A percentile compares a stretch with the other conserved stretches of the same genome.
phyloP scores from a whole-genome alignment of 2,329 filamentous ascomycete species.

The Aspergillus sp. region DNA sequence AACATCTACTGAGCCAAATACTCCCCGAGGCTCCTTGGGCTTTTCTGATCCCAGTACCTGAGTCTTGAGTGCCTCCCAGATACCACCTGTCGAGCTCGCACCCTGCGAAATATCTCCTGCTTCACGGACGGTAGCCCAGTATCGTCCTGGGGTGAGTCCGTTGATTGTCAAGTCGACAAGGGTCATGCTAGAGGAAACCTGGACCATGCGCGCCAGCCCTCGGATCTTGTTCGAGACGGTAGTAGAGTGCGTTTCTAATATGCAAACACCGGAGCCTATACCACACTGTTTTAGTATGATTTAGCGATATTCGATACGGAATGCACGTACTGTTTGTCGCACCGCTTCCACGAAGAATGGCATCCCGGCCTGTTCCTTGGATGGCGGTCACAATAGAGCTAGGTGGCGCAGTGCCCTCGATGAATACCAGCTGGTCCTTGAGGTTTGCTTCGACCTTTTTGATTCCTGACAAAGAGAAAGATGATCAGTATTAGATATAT shows the following conservation, averaged over 20 bases:
- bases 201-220: constrained; percentile 88
- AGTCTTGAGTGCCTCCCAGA: constrained; percentile 62
- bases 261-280: constrained; percentile 65
- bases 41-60: constrained; percentile 32
- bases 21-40: constrained; percentile 48
- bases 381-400: constrained; percentile 87
- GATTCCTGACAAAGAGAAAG: constrained; percentile 54
- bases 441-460: constrained; percentile 77
- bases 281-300: not conserved
- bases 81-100: constrained; percentile 72
- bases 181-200: constrained; percentile 73
- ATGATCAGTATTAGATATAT: too few relatives aligned
- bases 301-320: not conserved
- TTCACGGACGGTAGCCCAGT: constrained; percentile 79
- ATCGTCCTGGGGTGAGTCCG: constrained; percentile 74
- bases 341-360: constrained; percentile 86
- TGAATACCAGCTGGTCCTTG: constrained; percentile 73
- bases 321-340: constrained; percentile 64
- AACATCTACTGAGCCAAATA: constrained; percentile 72
- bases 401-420: constrained; percentile 84
- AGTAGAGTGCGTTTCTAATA: constrained; percentile 76
- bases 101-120: constrained; percentile 82
- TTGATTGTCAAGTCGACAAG: constrained; percentile 83
- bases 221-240: constrained; percentile 64
- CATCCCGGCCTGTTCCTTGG: constrained; percentile 84